phyloP scores from a whole-genome alignment of 345 rosid genomes.

The Arabidopsis suecica region DNA sequence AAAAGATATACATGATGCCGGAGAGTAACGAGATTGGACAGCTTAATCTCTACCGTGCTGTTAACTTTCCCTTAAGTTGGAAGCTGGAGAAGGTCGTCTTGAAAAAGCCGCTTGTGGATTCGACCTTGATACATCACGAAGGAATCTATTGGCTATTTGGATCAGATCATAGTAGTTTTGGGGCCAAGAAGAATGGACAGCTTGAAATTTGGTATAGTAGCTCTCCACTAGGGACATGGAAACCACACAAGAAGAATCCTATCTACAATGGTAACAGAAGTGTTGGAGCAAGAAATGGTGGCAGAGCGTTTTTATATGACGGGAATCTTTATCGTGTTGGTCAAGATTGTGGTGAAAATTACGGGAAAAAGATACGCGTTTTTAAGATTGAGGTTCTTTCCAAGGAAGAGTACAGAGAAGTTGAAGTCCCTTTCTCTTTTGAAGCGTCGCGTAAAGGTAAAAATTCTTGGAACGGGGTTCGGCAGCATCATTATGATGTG shows the following conservation, averaged over 20 bases:
- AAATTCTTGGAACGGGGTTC: conserved; percentile 86
- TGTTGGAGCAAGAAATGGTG: conserved; percentile 91
- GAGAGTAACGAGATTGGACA: conserved; percentile 78
- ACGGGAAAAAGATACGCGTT: conserved; percentile 67
- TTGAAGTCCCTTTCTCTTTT: conserved; percentile 67
- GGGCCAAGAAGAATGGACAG: conserved; percentile 71
- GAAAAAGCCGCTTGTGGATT: conserved; percentile 75
- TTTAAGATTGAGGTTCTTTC: conserved; percentile 76
- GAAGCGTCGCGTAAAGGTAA: conserved; percentile 61
- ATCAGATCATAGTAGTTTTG: conserved; percentile 81
- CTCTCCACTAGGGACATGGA: conserved; percentile 96
- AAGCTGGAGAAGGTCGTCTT: conserved; percentile 66
- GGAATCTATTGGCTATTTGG: conserved; percentile 83
- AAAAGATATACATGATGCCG: conserved; percentile 95
- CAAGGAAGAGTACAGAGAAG: conserved; percentile 70
- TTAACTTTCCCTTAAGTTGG: conserved; percentile 84
- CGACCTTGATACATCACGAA: conserved; percentile 62
- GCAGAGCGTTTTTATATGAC: conserved; percentile 70
- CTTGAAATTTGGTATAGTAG: conserved; percentile 86
- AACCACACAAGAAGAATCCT: conserved; percentile 89
- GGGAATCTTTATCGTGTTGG: conserved; percentile 91
- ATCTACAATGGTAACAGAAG: conserved; percentile 63
- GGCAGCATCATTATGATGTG: conserved; percentile 85
- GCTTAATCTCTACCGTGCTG: conserved; percentile 78
- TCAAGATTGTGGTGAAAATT: conserved; percentile 90